These are phyloP conservation scores for Hypoxylon sp. DNA, from an alignment of 2,329 filamentous ascomycete genomes.

Conservation along the genomic window DNA sequence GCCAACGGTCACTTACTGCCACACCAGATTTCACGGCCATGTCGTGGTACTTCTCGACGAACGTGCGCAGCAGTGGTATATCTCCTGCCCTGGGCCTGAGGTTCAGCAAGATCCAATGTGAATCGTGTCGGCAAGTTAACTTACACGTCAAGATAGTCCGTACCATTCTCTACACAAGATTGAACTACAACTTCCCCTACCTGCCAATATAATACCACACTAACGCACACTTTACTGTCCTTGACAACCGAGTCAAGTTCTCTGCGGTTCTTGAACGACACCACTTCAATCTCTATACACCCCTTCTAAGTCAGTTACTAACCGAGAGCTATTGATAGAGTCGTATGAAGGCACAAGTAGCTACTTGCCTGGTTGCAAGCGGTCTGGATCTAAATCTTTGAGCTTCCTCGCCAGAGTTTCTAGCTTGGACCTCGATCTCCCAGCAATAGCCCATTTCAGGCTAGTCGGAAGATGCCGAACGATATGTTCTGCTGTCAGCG, in stretches of 20 bases:
- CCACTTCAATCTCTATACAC: conserved; percentile 35
- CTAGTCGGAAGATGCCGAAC: conserved; percentile 25
- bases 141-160: conserved; percentile 48
- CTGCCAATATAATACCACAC: conserved; percentile 44
- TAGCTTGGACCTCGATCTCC: conserved; percentile 34
- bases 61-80: conserved; percentile 31
- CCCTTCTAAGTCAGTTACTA: conserved; percentile 15
- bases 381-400: conserved; percentile 30
- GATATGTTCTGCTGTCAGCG: conserved; percentile 34
- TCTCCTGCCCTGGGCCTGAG: conserved; percentile 19
- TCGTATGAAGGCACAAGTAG: background rate
- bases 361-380: conserved; percentile 41
- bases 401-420: conserved; percentile 31
- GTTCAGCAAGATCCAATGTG: background rate
- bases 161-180: conserved; percentile 45
- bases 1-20: conserved; percentile 34
- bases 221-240: conserved; percentile 45
- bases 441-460: conserved; percentile 39
- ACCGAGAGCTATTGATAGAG: background rate
- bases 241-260: conserved; percentile 35
- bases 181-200: conserved; percentile 43
- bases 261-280: conserved; percentile 32
- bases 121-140: conserved; percentile 4
- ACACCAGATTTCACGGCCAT: conserved; percentile 39
- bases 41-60: conserved; percentile 45